These are phyloP conservation scores for Bifiguratus adelaidae DNA, from an alignment of 192 early-diverging fungal species.

Conservation along the genomic window DNA sequence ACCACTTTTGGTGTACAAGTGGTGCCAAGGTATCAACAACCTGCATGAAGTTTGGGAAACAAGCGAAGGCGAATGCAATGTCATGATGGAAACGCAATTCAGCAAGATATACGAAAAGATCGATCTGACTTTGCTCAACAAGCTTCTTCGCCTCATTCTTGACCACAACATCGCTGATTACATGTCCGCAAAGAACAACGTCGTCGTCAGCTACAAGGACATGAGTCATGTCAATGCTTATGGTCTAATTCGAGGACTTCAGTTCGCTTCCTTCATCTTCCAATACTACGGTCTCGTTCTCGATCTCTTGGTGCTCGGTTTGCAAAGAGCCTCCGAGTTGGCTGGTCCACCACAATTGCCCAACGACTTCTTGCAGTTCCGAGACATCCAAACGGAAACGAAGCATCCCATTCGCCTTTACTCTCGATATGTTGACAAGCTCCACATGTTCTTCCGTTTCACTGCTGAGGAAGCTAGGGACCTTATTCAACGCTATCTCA, in stretches of 20 bases:
- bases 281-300: slow-evolving; percentile 98
- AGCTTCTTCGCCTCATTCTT: slow-evolving; percentile 87
- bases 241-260: slow-evolving; percentile 94
- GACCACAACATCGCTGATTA: slow-evolving; percentile 99
- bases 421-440: slow-evolving; percentile 85
- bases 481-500: slow-evolving; percentile 92
- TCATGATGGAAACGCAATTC: slow-evolving; percentile 92
- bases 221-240: slow-evolving; percentile 99
- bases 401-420: slow-evolving; percentile 95
- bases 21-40: slow-evolving; percentile 98
- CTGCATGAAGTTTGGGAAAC: slow-evolving; percentile 94
- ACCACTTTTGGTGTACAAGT: slow-evolving; percentile 95
- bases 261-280: slow-evolving; percentile 96
- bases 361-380: slow-evolving; percentile 96
- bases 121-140: slow-evolving; percentile 90
- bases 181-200: slow-evolving; percentile 99
- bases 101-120: slow-evolving; percentile 95
- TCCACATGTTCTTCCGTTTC: slow-evolving; percentile 93
- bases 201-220: slow-evolving; percentile 95
- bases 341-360: slow-evolving; percentile 87
- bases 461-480: slow-evolving; percentile 89
- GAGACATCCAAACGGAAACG: slow-evolving; percentile 83
- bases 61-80: slow-evolving; percentile 80
- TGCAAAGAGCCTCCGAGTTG: slow-evolving; percentile 93
- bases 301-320: slow-evolving; percentile 87